phyloP scores from a whole-genome alignment of 75 land plant genomes.

The Sequoiadendron giganteum region DNA sequence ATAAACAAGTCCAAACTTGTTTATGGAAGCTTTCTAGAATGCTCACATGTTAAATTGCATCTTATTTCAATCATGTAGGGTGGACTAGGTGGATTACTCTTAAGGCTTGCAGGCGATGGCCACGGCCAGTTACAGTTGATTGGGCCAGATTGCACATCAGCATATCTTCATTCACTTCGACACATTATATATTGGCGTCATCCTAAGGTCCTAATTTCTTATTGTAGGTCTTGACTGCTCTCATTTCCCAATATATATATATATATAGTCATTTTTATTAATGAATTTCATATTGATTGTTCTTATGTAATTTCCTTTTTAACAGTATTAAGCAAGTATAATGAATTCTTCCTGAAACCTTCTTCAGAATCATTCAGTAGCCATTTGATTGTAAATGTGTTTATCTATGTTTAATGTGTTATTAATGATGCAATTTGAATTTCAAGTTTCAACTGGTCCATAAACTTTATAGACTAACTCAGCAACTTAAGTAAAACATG shows the following conservation, averaged over 20 bases:
- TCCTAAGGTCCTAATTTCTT: slow-evolving; percentile 25
- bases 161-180: slow-evolving; percentile 28
- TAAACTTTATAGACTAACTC: background rate
- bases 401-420: background rate
- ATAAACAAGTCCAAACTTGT: slow-evolving; percentile 1
- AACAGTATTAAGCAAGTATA: background rate
- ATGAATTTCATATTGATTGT: background rate
- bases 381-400: background rate
- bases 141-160: slow-evolving; percentile 29
- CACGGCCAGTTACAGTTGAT: slow-evolving; percentile 32
- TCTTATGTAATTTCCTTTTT: background rate
- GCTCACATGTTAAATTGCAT: background rate
- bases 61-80: slow-evolving; percentile 16
- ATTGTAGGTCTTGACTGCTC: slow-evolving; percentile 3
- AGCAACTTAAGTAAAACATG: background rate
- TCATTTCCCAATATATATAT: background rate
- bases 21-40: background rate
- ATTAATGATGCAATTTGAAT: background rate
- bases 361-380: background rate
- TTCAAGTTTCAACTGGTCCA: background rate
- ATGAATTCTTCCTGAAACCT: background rate
- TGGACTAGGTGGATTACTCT: slow-evolving; percentile 29
- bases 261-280: background rate
- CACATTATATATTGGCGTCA: slow-evolving; percentile 33
- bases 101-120: slow-evolving; percentile 36